Evolutionary conservation across 2,329 filamentous ascomycete genomes (phyloP), one percentile per base, ranked within the genome.

Genomic region (Chaetomium strumarium): DNA sequence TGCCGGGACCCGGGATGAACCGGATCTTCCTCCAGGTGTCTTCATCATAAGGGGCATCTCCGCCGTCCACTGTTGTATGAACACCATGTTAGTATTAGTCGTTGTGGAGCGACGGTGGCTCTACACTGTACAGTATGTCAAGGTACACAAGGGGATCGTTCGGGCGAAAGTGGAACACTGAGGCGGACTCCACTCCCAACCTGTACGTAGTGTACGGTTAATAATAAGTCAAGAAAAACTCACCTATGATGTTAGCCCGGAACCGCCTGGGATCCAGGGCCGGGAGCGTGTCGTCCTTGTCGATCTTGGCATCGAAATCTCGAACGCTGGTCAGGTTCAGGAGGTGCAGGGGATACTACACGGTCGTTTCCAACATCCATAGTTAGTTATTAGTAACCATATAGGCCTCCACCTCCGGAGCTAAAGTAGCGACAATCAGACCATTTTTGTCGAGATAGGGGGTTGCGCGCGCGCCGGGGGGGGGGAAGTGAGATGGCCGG

Each of bases 201-300:
- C 29, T 31, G n/a, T n/a, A n/a, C n/a, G n/a, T n/a, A n/a, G n/a
- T n/a, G n/a, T n/a, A n/a, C n/a, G n/a, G n/a, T n/a, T n/a, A n/a
- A n/a, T n/a, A n/a, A n/a, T 47, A 42, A 2, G 31, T 31, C 38
- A 30, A 45, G 9, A 17, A 30, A 30, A n/a, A 49, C 51, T 66
- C 67, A 83, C 80, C 69, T 59, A 88, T 83, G 33, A 91, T 81
- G 61, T 91, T 90, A 36, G 86, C 79, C 20, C 86, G 78, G 68
- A 88, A 90, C 12, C 84, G 77, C 14, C 78, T 70, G 9, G 79
- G 78, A 51, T 85, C 80, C 0, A 90, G 72, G 29, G 75, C 69
- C 29, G 74, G 72, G 16, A 78, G 63, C 7, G 63, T 62, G 20
- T 74, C 68, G 46, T 75, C 75, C 58, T 75, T 76, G 1, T 76